Conservation (phyloP, 2,329 filamentous ascomycete species). For the Alternaria ethzedia region DNA sequence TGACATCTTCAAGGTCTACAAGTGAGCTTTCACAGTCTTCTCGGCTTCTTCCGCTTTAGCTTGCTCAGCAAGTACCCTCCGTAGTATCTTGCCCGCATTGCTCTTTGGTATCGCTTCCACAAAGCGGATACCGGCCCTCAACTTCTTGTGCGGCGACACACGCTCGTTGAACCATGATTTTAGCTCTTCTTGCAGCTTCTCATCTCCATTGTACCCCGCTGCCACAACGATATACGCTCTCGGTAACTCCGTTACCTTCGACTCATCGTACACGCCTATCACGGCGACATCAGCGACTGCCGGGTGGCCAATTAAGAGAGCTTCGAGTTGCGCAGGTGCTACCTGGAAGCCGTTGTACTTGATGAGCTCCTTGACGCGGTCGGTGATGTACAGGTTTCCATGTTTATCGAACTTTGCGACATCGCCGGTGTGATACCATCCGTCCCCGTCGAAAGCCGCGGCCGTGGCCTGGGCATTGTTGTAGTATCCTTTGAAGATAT, state of each 20-base stretch:
- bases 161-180: neutral
- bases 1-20: neutral
- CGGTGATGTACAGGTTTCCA: conserved; percentile 37
- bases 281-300: conserved; percentile 69
- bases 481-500: neutral
- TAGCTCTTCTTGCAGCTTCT: neutral
- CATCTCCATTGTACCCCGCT: neutral
- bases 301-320: conserved; percentile 59
- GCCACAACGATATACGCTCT: neutral
- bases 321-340: conserved; percentile 65
- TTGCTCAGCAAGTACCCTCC: neutral
- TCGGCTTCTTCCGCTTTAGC: neutral
- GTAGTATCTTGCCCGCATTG: neutral
- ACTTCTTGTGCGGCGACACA: neutral
- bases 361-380: conserved; percentile 58
- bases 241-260: neutral
- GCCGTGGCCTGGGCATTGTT: neutral
- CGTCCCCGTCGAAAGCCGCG: neutral
- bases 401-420: conserved; percentile 36
- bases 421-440: neutral
- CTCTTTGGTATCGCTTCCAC: neutral
- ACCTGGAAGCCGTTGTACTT: conserved; percentile 68
- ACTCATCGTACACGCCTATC: neutral
- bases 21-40: neutral
- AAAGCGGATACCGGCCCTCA: neutral